phyloP scores from a whole-genome alignment of 331 rosid species.

The Saraca asoca region DNA sequence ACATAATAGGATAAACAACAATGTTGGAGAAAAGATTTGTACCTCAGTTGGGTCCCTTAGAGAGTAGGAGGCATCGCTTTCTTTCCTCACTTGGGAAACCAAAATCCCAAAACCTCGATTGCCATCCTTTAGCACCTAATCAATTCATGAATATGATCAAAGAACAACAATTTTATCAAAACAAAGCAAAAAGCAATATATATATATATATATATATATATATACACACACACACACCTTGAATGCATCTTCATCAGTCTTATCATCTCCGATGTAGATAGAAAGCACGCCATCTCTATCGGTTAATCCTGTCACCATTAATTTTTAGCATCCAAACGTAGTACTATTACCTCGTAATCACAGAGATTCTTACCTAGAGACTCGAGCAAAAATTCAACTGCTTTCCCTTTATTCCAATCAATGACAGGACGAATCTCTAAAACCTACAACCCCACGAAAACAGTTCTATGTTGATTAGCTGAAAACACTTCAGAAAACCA shows the following conservation, averaged over 20 bases:
- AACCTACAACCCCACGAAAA: slow-evolving; percentile 48
- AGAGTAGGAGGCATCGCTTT: slow-evolving; percentile 81
- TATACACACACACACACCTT: too few relatives aligned
- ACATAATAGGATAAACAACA: background rate
- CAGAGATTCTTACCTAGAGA: slow-evolving; percentile 61
- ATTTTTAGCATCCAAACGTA: background rate
- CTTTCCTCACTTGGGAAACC: slow-evolving; percentile 73
- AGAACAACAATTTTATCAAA: background rate
- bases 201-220: background rate
- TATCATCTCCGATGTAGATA: slow-evolving; percentile 87
- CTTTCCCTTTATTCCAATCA: slow-evolving; percentile 97
- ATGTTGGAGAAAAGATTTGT: background rate
- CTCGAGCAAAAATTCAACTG: slow-evolving; percentile 84
- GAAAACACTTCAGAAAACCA: background rate
- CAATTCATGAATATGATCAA: background rate
- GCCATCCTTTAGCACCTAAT: slow-evolving; percentile 63
- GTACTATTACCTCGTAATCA: too few relatives aligned
- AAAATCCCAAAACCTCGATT: slow-evolving; percentile 76
- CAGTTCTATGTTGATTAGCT: too few relatives aligned
- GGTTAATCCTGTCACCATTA: slow-evolving; percentile 53
- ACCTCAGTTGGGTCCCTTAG: slow-evolving; percentile 79
- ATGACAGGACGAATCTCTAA: slow-evolving; percentile 93
- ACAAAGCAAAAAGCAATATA: background rate
- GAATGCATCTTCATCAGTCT: slow-evolving; percentile 91
- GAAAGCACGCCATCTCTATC: slow-evolving; percentile 68